Evolutionary conservation across 352 stramenopile species (phyloP).

Genomic region (Phytophthora boehmeriae): DNA sequence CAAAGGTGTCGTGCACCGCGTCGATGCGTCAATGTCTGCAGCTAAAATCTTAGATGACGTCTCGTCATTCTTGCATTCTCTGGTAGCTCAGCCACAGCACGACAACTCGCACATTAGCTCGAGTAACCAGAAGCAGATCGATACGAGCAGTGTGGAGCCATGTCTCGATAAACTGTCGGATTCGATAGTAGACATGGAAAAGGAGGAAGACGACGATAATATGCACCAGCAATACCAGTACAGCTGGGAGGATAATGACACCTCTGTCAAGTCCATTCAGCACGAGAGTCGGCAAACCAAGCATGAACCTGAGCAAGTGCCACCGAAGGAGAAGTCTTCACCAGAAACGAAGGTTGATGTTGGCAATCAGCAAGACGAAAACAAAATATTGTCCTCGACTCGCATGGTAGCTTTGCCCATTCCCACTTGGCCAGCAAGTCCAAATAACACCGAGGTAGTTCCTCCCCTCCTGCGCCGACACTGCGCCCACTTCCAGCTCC

Average conservation of each 20-base stretch:
- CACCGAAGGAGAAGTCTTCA: not conserved
- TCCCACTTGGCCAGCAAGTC: conserved; percentile 5
- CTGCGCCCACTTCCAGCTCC: conserved; percentile 23
- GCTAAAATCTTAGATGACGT: conserved; percentile 45
- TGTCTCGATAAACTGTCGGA: conserved; percentile 33
- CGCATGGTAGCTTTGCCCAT: conserved; percentile 27
- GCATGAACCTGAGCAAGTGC: not conserved
- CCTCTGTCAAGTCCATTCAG: conserved; percentile 6
- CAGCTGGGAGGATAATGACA: conserved; percentile 44
- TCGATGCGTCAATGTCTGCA: conserved; percentile 12
- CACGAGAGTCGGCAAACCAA: conserved; percentile 10
- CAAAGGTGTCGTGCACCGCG: conserved; percentile 38
- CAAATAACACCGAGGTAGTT: conserved; percentile 1
- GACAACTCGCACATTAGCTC: not conserved
- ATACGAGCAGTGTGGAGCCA: conserved; percentile 18
- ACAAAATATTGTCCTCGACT: conserved; percentile 20
- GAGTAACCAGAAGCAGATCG: conserved; percentile 24
- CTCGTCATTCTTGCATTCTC: conserved; percentile 43
- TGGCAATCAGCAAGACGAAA: conserved; percentile 3
- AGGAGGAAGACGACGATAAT: conserved; percentile 47
- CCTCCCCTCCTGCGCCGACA: conserved; percentile 31
- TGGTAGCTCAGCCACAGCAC: conserved; percentile 20
- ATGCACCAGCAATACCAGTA: conserved; percentile 33
- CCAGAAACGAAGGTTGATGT: conserved; percentile 1
- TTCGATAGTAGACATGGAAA: conserved; percentile 52